A percentile compares a stretch with the other conserved stretches of the same genome.
These are phyloP conservation scores for Botrytis sinoallii DNA, from an alignment of 2,329 filamentous ascomycete genomes.

Conservation along the genomic window DNA sequence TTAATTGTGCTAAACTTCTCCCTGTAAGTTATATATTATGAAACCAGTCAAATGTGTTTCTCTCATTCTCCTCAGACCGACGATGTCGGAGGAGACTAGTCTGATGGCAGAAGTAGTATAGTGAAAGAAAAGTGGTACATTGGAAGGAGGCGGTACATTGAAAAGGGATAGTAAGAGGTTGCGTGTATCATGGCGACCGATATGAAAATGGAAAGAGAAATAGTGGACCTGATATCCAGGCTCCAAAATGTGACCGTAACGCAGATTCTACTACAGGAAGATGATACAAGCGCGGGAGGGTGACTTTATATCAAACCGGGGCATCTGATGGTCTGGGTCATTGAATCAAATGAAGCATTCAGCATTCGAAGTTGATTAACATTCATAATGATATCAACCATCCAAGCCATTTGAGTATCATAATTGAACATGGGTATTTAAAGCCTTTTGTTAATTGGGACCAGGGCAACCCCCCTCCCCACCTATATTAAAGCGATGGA, in stretches of 20 bases:
- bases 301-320: not conserved
- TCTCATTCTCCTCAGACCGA: not conserved
- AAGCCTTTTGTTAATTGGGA: no score
- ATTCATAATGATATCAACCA: not conserved
- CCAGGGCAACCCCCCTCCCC: no score
- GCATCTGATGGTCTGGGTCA: not conserved
- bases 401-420: not conserved
- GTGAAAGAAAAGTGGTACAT: not conserved
- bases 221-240: not conserved
- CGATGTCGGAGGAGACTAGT: accelerated
- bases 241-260: not conserved
- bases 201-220: not conserved
- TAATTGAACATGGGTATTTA: no score
- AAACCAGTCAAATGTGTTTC: no score
- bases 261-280: not conserved
- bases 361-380: not conserved
- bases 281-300: no score
- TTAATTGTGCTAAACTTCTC: no score
- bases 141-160: not conserved
- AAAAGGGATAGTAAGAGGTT: not conserved
- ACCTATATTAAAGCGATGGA: no score
- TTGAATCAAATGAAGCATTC: not conserved
- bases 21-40: no score
- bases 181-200: not conserved
- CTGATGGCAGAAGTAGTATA: not conserved